These are phyloP conservation scores for Tetrapisispora phaffii DNA, from an alignment of 805 yeast species.

Conservation along the genomic window DNA sequence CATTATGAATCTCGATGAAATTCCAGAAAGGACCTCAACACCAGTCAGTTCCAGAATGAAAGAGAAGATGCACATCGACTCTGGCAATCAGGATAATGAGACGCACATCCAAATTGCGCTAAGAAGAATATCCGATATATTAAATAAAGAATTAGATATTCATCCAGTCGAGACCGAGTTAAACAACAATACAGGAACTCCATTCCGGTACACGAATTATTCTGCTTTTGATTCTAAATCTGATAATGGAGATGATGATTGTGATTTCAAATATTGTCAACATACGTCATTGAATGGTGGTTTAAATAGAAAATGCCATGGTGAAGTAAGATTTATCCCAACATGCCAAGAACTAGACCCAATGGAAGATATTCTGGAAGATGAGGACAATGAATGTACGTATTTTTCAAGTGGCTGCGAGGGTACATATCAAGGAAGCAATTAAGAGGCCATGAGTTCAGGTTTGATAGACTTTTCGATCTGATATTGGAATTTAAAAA, in stretches of 20 bases:
- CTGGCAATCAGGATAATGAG: neutral
- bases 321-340: neutral
- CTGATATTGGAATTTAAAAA: no score
- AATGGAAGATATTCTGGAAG: neutral
- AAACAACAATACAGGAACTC: neutral
- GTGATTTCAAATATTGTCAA: conserved; percentile 2
- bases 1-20: neutral
- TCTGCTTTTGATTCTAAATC: neutral
- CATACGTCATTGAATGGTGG: neutral
- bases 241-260: neutral
- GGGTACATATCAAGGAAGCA: conserved; percentile 15
- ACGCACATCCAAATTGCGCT: neutral
- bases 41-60: neutral
- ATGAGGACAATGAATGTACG: neutral
- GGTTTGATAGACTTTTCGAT: no score
- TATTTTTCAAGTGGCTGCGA: conserved; percentile 23
- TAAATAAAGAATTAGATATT: neutral
- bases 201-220: neutral
- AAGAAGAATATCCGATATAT: neutral
- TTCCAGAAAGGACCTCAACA: conserved; percentile 1
- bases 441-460: neutral
- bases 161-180: neutral
- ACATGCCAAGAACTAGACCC: neutral
- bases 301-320: neutral
- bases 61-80: neutral